These are phyloP conservation scores for Prosopis cineraria DNA, from an alignment of 306 rosid genomes.

Conservation along the genomic window DNA sequence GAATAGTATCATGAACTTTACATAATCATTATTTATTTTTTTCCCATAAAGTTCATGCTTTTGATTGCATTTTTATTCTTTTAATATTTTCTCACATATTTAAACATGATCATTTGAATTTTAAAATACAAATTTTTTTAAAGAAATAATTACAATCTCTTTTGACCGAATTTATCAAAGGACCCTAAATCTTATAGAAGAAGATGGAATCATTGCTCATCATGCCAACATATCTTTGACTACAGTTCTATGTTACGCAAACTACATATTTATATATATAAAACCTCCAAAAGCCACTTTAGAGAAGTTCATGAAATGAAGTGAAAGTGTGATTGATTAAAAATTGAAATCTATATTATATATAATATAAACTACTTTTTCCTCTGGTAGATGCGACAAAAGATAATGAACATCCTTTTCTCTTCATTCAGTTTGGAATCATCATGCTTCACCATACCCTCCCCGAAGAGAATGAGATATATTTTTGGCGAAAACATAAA, in stretches of 20 bases:
- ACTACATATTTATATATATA: background rate
- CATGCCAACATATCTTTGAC: constrained; percentile 45
- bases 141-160: too few relatives aligned
- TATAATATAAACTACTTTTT: constrained; percentile 1
- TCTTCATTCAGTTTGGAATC: background rate
- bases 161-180: background rate
- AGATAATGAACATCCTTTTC: constrained; percentile 23
- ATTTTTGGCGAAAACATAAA: too few relatives aligned
- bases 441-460: too few relatives aligned
- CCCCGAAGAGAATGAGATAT: too few relatives aligned
- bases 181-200: background rate
- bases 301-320: constrained; percentile 16
- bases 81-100: background rate
- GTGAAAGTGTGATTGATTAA: constrained; percentile 25
- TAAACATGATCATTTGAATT: too few relatives aligned
- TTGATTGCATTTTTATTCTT: background rate
- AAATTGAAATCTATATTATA: background rate
- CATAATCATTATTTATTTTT: too few relatives aligned
- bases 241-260: constrained; percentile 20
- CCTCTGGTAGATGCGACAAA: constrained; percentile 36
- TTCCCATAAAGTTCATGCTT: background rate
- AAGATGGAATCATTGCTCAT: constrained; percentile 34
- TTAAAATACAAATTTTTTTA: too few relatives aligned
- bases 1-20: too few relatives aligned
- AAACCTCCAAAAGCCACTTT: constrained; percentile 25